Base-by-base conservation (phyloP, 352 stramenopile genomes). In the Pythium apleroticum region DNA sequence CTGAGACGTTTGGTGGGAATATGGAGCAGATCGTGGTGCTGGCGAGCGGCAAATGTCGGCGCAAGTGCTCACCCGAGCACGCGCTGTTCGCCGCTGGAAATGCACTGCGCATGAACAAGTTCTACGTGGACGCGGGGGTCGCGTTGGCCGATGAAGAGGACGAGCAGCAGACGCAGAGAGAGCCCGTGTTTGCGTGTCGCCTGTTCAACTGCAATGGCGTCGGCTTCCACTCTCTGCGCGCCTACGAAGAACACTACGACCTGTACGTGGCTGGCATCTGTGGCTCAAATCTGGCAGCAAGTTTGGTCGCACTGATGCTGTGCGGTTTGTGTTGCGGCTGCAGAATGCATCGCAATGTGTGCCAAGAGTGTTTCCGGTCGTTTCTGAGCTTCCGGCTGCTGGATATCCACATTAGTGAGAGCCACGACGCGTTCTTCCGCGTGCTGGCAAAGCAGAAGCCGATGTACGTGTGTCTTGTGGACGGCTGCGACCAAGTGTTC, bases 221-320 rank as follows among this genome's bases (percentile, higher is more conserved):
- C 5, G 70, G 31, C 14, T 88, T 86, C 56, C 65, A 68, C n/a
- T 79, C 77, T 19, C 41, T 81, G 33, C 63, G 58, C 20, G 73
- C 69, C 3, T 88, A 86, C 54, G 77, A 88, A 65, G 79, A 88
- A 25, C 79, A 88, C 63, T 88, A 88, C 60, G 75, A 85, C 52
- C 74, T 88, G 79, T 88, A 70, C 57, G 49, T 64, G 37, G 20
- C 10, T 17, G n/a, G n/a, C n/a, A n/a, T n/a, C n/a, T n/a, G n/a
- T n/a, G n/a, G n/a, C n/a, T n/a, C n/a, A n/a, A n/a, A n/a, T n/a
- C n/a, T n/a, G n/a, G n/a, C n/a, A n/a, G n/a, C n/a, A n/a, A n/a
- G n/a, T n/a, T n/a, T n/a, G n/a, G n/a, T n/a, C n/a, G n/a, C n/a
- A 39, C 35, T 37, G 37, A 6, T 9, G 24, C n/a, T n/a, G 0